A percentile compares a stretch with the other conserved stretches of the same genome.
Evolutionary conservation across 2,329 filamentous ascomycete genomes (phyloP).

Genomic region (Triangularia setosa): DNA sequence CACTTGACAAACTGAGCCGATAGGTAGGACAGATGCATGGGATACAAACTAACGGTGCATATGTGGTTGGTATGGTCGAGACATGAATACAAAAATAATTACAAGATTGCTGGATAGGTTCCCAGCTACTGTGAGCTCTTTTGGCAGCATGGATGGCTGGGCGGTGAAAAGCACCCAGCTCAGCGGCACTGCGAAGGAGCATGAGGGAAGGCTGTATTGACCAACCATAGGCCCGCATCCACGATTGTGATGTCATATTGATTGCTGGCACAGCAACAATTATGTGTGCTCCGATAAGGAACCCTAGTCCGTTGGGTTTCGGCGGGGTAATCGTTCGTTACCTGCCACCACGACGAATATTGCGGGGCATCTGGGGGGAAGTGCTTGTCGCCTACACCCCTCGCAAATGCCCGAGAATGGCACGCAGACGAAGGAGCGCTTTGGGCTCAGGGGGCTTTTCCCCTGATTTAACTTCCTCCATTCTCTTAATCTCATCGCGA

Average conservation of each 20-base stretch:
- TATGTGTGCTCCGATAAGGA: neutral
- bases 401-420: conserved; percentile 39
- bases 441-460: conserved; percentile 29
- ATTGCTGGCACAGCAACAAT: conserved; percentile 25
- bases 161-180: neutral
- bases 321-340: neutral
- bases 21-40: neutral
- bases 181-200: neutral
- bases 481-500: conserved; percentile 48
- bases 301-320: conserved; percentile 4
- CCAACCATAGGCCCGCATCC: conserved; percentile 19
- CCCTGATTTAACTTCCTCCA: conserved; percentile 29
- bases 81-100: neutral
- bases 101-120: neutral
- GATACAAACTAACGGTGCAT: neutral
- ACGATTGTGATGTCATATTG: conserved; percentile 23
- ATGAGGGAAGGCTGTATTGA: neutral
- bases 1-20: neutral
- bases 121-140: neutral
- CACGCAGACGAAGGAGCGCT: conserved; percentile 37
- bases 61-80: neutral
- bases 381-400: conserved; percentile 16
- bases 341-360: neutral
- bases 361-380: neutral
- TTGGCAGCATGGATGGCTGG: conserved; percentile 3